A percentile compares a stretch with the other conserved stretches of the same genome.
phyloP scores from a whole-genome alignment of 257 asterid genomes.

The Ehretia macrophylla region DNA sequence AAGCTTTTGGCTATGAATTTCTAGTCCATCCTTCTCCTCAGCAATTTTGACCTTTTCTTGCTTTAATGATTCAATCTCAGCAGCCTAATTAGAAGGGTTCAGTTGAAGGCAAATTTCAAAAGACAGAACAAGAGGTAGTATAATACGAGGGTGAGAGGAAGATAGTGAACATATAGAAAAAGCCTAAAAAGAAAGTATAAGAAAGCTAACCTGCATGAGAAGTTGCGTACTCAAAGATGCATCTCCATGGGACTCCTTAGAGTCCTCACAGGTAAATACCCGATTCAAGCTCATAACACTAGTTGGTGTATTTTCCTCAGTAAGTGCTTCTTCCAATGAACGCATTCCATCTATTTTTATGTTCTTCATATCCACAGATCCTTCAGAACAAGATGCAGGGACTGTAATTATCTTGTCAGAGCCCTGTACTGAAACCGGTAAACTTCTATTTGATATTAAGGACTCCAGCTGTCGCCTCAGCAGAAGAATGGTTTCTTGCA shows the following conservation, averaged over 20 bases:
- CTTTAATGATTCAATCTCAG: conserved; percentile 69
- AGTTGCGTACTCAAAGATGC: conserved; percentile 45
- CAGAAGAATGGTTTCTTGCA: conserved; percentile 55
- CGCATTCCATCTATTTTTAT: conserved; percentile 24
- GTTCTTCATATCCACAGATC: conserved; percentile 25
- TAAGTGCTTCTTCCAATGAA: conserved; percentile 35
- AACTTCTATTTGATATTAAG: conserved; percentile 33
- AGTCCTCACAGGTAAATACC: conserved; percentile 32
- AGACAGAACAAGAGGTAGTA: neutral
- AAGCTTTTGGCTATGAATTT: conserved; percentile 53
- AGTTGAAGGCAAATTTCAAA: neutral
- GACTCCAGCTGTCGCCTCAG: conserved; percentile 57
- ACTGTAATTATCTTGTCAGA: conserved; percentile 21
- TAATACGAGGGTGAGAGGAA: neutral
- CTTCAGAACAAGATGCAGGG: conserved; percentile 28
- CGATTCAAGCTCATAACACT: conserved; percentile 46
- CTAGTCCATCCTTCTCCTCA: conserved; percentile 60
- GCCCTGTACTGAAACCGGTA: conserved; percentile 21
- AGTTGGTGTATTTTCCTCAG: conserved; percentile 48
- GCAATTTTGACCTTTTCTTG: conserved; percentile 54
- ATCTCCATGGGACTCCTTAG: conserved; percentile 32
- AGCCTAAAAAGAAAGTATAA: neutral
- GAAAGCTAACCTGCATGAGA: conserved; percentile 44
- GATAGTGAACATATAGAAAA: neutral
- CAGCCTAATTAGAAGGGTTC: conserved; percentile 35